Percentiles rank a stretch among this genome's conserved stretches.
phyloP scores from a whole-genome alignment of 768 basidiomycete genomes.

The Cystoderma amianthinum region DNA sequence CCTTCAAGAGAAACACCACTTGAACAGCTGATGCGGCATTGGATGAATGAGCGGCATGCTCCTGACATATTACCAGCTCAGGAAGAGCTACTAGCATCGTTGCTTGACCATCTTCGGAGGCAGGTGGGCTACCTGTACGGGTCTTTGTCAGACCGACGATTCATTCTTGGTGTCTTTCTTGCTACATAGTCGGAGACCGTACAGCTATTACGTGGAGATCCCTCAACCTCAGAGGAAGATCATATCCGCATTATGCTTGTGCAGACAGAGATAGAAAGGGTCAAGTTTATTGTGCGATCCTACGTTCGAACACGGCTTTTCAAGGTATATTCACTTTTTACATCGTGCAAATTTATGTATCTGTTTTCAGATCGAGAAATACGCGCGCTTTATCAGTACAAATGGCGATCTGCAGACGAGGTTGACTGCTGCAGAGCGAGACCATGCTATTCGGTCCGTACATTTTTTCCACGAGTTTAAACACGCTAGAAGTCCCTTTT shows the following conservation, averaged over 20 bases:
- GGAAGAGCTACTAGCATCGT: constrained; percentile 53
- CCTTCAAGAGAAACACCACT: constrained; percentile 47
- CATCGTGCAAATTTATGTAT: constrained; percentile 4
- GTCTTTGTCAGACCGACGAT: constrained; percentile 7
- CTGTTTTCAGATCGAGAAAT: constrained; percentile 71
- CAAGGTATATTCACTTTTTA: constrained; percentile 50
- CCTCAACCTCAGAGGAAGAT: constrained; percentile 84
- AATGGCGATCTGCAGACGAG: constrained; percentile 69
- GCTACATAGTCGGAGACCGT: constrained; percentile 65
- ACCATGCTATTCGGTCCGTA: constrained; percentile 67
- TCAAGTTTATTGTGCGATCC: constrained; percentile 86
- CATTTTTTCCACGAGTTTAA: neutral
- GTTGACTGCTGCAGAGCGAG: constrained; percentile 77
- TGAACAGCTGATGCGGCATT: constrained; percentile 68
- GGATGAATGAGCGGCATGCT: constrained; percentile 81
- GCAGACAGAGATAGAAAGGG: constrained; percentile 90
- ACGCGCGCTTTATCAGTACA: constrained; percentile 69
- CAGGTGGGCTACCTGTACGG: constrained; percentile 49
- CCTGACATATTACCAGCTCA: constrained; percentile 76
- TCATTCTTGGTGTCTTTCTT: constrained; percentile 5
- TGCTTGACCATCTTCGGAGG: constrained; percentile 73
- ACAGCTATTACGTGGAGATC: constrained; percentile 70
- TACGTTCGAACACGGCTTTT: constrained; percentile 81
- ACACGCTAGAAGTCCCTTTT: neutral
- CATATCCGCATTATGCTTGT: constrained; percentile 91